Percentiles rank a stretch among this genome's conserved stretches.
Evolutionary conservation across 441 rosid species (phyloP).

Genomic region (Populus hybrid): DNA sequence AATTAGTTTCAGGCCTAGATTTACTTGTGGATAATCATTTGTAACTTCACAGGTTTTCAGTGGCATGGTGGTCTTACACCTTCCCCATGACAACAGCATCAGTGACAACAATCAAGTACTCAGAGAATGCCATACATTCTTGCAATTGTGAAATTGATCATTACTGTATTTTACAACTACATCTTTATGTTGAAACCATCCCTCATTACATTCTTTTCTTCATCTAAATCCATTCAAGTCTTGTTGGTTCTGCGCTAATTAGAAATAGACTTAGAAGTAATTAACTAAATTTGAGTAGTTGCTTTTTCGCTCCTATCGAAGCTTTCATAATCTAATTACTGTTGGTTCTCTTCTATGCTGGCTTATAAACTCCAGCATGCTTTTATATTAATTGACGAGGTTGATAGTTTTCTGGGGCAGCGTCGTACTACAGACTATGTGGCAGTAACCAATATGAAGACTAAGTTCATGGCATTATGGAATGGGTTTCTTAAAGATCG

Average conservation of each 20-base stretch:
- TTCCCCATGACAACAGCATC: conserved; percentile 88
- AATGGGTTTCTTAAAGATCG: conserved; percentile 93
- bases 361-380: conserved; percentile 81
- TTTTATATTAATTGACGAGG: conserved; percentile 90
- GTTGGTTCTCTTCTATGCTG: not conserved
- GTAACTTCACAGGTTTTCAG: conserved; percentile 55
- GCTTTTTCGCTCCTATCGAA: no score
- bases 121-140: conserved; percentile 42
- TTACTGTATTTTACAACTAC: no score
- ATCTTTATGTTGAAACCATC: no score
- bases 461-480: conserved; percentile 98
- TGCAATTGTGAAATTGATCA: no score
- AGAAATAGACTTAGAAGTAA: no score
- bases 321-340: no score
- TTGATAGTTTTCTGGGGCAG: conserved; percentile 94
- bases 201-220: no score
- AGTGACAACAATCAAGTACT: conserved; percentile 80
- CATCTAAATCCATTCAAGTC: no score
- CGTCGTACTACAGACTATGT: conserved; percentile 80
- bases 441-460: conserved; percentile 94
- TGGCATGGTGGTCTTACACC: conserved; percentile 96
- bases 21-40: not conserved
- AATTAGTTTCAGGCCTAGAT: not conserved
- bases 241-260: no score
- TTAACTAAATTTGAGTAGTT: no score